Evolutionary conservation across 148 eudicot species (phyloP).

Genomic region (Rheum nobile): DNA sequence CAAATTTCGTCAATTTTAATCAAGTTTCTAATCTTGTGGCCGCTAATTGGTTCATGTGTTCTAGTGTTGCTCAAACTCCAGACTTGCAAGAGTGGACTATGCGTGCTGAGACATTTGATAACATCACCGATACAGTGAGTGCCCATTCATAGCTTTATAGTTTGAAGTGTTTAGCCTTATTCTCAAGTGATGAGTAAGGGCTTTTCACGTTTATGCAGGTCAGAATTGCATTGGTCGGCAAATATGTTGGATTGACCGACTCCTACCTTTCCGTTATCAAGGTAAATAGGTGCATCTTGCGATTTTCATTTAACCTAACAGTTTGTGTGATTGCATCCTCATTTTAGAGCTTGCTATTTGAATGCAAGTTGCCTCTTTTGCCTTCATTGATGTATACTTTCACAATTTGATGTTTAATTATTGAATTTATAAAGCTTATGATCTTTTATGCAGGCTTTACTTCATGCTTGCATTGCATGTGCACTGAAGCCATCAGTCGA

Average conservation of each 20-base stretch:
- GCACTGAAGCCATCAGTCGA: slow-evolving; percentile 69
- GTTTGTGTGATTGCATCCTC: neutral
- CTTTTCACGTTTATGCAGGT: slow-evolving; percentile 37
- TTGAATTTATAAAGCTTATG: neutral
- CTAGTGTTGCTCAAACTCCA: slow-evolving; percentile 67
- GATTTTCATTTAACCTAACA: neutral
- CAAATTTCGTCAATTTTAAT: neutral
- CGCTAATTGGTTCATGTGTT: slow-evolving; percentile 10
- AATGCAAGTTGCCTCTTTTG: neutral
- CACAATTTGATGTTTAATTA: too few relatives aligned
- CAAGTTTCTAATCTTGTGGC: neutral
- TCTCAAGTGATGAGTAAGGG: neutral
- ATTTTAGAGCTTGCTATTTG: neutral
- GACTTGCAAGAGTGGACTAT: slow-evolving; percentile 74
- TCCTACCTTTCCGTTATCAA: slow-evolving; percentile 86
- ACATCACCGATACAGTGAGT: slow-evolving; percentile 61
- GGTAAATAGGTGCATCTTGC: slow-evolving; percentile 26
- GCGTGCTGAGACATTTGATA: slow-evolving; percentile 76
- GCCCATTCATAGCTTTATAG: neutral
- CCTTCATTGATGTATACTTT: neutral
- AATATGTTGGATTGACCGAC: slow-evolving; percentile 85
- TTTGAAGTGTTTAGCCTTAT: neutral
- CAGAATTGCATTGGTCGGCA: slow-evolving; percentile 93
- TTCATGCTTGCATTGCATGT: slow-evolving; percentile 95
- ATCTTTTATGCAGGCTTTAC: slow-evolving; percentile 55